Evolutionary conservation across 192 early-diverging fungal genomes (phyloP).

Genomic region (Rhizophagus clarus): DNA sequence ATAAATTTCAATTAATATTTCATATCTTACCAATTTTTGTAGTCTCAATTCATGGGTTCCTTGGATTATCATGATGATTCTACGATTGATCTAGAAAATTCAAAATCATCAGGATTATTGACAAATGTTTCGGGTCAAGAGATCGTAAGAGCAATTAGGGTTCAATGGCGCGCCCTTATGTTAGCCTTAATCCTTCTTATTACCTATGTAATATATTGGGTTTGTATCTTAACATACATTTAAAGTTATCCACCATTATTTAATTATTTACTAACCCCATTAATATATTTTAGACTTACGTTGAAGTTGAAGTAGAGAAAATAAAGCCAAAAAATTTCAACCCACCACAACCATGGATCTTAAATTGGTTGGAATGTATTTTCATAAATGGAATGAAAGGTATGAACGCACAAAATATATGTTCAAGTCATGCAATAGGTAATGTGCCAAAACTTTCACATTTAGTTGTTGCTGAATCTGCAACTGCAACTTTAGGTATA

Average conservation of each 20-base stretch:
- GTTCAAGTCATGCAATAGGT: neutral
- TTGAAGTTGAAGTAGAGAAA: neutral
- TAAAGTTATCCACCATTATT: neutral
- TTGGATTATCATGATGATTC: neutral
- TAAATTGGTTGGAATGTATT: neutral
- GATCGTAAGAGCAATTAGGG: neutral
- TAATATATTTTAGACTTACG: neutral
- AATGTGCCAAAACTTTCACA: neutral
- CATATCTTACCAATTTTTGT: neutral
- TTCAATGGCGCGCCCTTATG: constrained; percentile 13
- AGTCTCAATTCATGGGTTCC: neutral
- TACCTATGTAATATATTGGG: constrained; percentile 1
- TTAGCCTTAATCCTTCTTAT: neutral
- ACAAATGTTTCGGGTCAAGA: neutral
- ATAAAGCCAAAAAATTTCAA: neutral
- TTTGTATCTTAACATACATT: no score
- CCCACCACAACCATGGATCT: neutral
- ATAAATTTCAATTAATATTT: neutral
- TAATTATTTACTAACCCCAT: neutral
- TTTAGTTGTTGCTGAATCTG: neutral
- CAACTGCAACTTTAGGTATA: neutral
- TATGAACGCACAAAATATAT: neutral
- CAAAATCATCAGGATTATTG: neutral
- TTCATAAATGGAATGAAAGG: neutral
- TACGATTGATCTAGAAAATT: neutral